These are phyloP conservation scores for Taphrina communis DNA, from an alignment of 1,139 yeast species.

Conservation along the genomic window DNA sequence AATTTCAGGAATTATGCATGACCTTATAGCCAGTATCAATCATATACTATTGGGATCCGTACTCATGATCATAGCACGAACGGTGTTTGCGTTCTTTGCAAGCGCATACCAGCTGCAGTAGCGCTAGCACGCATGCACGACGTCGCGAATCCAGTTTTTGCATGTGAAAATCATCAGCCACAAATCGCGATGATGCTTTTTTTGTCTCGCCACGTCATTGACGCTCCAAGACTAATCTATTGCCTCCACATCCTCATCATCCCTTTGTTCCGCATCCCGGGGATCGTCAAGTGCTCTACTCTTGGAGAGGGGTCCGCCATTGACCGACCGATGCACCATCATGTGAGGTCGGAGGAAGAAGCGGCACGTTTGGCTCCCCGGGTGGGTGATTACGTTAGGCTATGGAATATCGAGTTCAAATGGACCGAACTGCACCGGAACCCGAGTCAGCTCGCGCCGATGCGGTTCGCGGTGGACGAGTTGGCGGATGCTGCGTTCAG, in stretches of 20 bases:
- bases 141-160: too few relatives aligned
- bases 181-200: not conserved
- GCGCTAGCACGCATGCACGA: too few relatives aligned
- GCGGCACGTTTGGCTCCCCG: slow-evolving; percentile 12
- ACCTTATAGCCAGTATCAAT: too few relatives aligned
- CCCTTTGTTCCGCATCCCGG: not conserved
- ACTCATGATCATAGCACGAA: too few relatives aligned
- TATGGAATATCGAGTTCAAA: slow-evolving; percentile 21
- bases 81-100: not conserved
- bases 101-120: not conserved
- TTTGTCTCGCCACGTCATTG: not conserved
- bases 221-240: not conserved
- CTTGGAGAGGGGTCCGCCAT: too few relatives aligned
- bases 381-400: slow-evolving; percentile 28
- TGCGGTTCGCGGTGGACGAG: slow-evolving; percentile 22
- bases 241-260: not conserved
- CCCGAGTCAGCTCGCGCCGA: slow-evolving; percentile 30
- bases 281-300: too few relatives aligned
- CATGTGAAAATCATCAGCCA: slow-evolving; percentile 8
- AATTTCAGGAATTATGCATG: too few relatives aligned
- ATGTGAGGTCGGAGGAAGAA: slow-evolving; percentile 29
- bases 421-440: slow-evolving; percentile 27
- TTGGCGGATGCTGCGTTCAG: slow-evolving; percentile 28
- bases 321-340: slow-evolving; percentile 20
- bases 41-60: too few relatives aligned